A percentile compares a stretch with the other conserved stretches of the same genome.
These are phyloP conservation scores for Sporothrix variecibatus DNA, from an alignment of 2,329 filamentous ascomycete genomes.

Conservation along the genomic window DNA sequence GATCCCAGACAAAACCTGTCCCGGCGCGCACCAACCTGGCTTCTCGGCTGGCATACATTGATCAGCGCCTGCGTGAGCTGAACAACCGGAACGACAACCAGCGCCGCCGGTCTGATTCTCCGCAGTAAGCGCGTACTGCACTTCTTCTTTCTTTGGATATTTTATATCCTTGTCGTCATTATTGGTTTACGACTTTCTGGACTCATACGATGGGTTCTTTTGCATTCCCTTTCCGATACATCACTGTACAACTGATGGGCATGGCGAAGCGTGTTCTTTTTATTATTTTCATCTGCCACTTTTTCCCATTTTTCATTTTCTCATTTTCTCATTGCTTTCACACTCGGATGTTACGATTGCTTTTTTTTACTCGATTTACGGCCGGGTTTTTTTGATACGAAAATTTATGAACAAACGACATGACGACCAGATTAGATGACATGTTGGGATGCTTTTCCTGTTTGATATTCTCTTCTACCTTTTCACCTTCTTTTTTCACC, in stretches of 20 bases:
- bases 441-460: slow-evolving; percentile 26
- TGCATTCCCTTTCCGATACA: slow-evolving; percentile 9
- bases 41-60: slow-evolving; percentile 58
- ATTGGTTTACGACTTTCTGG: slow-evolving; percentile 3
- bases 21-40: slow-evolving; percentile 48
- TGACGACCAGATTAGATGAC: slow-evolving; percentile 29
- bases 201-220: not conserved
- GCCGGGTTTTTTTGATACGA: slow-evolving; percentile 27
- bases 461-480: slow-evolving; percentile 16
- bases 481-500: slow-evolving; percentile 20
- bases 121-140: not conserved
- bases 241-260: slow-evolving; percentile 12
- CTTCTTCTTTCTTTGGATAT: not conserved
- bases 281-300: slow-evolving; percentile 14
- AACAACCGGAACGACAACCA: slow-evolving; percentile 45
- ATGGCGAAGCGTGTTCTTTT: slow-evolving; percentile 8
- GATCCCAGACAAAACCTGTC: slow-evolving; percentile 37
- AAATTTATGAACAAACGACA: slow-evolving; percentile 30
- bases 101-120: slow-evolving; percentile 49
- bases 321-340: slow-evolving; percentile 4
- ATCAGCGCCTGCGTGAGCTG: slow-evolving; percentile 58
- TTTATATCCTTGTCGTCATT: not conserved
- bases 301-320: slow-evolving; percentile 7
- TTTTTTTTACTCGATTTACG: slow-evolving; percentile 17
- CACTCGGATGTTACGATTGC: slow-evolving; percentile 14